Evolutionary conservation across 805 yeast genomes (phyloP).

Genomic region (Ogataea zsoltii): DNA sequence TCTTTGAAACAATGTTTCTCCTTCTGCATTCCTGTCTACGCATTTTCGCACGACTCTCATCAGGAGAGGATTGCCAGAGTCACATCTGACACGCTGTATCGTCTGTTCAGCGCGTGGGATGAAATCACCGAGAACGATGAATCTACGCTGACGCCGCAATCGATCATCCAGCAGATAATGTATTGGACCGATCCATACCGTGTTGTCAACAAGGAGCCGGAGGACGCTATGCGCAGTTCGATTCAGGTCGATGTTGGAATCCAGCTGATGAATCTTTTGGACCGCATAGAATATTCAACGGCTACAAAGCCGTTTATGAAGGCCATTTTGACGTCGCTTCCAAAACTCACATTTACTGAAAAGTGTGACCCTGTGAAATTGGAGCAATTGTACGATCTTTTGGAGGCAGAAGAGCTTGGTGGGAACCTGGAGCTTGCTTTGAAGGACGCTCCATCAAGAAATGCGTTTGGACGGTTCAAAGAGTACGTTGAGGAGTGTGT

Average conservation of each 20-base stretch:
- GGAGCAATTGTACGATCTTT: conserved; percentile 22
- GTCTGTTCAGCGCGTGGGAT: conserved; percentile 50
- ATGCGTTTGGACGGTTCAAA: conserved; percentile 27
- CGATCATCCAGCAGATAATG: conserved; percentile 67
- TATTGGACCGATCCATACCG: conserved; percentile 85
- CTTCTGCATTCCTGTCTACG: conserved; percentile 86
- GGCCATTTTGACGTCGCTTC: conserved; percentile 50
- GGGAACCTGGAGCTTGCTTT: conserved; percentile 29
- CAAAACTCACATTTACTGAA: conserved; percentile 47
- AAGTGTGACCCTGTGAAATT: conserved; percentile 22
- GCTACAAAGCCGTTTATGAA: conserved; percentile 54
- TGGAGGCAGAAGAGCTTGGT: conserved; percentile 24
- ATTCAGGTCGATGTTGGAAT: conserved; percentile 58
- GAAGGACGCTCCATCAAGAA: conserved; percentile 25
- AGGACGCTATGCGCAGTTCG: conserved; percentile 41
- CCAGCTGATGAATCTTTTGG: conserved; percentile 53
- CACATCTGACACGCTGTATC: conserved; percentile 63
- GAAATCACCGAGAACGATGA: conserved; percentile 38
- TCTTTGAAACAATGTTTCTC: conserved; percentile 76
- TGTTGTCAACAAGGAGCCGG: conserved; percentile 50
- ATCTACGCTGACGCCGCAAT: conserved; percentile 43
- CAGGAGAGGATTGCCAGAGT: conserved; percentile 65
- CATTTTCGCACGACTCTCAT: conserved; percentile 71
- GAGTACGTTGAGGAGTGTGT: conserved; percentile 30
- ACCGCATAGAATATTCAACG: conserved; percentile 48